Conservation (phyloP, 257 asterid species). For the Solanum lycopersicoides region DNA sequence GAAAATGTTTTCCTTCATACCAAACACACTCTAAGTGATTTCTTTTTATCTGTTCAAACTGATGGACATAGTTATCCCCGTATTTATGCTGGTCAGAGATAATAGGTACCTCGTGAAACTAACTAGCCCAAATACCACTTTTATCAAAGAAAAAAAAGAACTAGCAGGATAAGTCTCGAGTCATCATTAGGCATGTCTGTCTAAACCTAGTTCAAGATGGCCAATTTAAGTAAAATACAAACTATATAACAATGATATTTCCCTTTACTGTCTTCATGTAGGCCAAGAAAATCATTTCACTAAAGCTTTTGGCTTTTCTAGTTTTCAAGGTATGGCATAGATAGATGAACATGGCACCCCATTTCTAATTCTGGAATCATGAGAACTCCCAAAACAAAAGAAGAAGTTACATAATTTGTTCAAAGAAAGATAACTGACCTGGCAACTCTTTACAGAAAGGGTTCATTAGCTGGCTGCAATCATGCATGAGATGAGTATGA, state of each 20-base stretch:
- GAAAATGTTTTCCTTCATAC: too few species aligned
- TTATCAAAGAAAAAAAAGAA: not conserved
- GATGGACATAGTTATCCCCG: not conserved
- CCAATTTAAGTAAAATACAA: not conserved
- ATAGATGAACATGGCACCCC: not conserved
- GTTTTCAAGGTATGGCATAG: not conserved
- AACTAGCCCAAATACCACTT: not conserved
- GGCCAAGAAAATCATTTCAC: not conserved
- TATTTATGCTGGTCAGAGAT: not conserved
- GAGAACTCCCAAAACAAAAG: not conserved
- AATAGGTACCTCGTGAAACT: not conserved
- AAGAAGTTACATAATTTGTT: not conserved
- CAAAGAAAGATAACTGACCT: not conserved
- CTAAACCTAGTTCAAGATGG: not conserved
- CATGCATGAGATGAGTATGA: not conserved
- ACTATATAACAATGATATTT: not conserved
- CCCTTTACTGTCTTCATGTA: not conserved
- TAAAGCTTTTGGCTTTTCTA: not conserved
- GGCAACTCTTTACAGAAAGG: not conserved
- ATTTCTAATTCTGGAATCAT: not conserved
- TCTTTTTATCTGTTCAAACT: not conserved
- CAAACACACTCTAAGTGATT: too few species aligned
- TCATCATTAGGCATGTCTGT: not conserved
- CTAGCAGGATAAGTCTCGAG: not conserved
- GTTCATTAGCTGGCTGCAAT: not conserved